Evolutionary conservation across 192 early-diverging fungal genomes (phyloP), one percentile per base, ranked within the genome.

Genomic region (Backusella psychrophila): DNA sequence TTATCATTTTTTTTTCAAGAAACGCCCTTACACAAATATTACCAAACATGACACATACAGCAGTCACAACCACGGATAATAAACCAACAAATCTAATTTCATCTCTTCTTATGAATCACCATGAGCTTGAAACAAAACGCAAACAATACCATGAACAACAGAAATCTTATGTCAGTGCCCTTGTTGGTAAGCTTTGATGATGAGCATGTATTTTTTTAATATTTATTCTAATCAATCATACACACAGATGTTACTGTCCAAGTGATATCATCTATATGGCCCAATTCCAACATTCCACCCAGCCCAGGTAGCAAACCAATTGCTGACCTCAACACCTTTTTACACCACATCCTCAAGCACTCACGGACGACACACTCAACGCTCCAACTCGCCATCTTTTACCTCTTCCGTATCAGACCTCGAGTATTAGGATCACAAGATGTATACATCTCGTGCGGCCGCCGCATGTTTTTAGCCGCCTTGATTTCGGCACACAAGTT

Each of bases 401-500:
- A 89, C 71, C 73, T 89, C 12, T 70, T 90, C 74, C 77, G 81
- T 42, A 80, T 80, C 65, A 73, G 77, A 21, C 75, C 80, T 17
- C 49, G 69, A 9, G 73, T 79, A 15, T 70, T 75, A 8, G 67
- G 46, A 31, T 38, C 66, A 6, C 56, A 77, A 74, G 76, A 81
- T 67, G 76, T 75, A 7, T 75, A 85, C n/a, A 85, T 91, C 29
- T 81, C 83, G 68, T 94, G 92, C 75, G 93, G 90, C 3, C 91
- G 94, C 38, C 86, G 94, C 41, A 91, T 96, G 83, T 97, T 96
- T 82, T 82, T 96, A 9, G 90, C 92, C 19, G 85, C 95, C 0
- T 80, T 98, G 21, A 93, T 98, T 68, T 85, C 94, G 44, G 94
- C 96, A 2, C 95, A 94, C 76, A 98, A 98, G 76, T 96, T 91